Evolutionary conservation across 2,329 filamentous ascomycete genomes (phyloP).

Genomic region (Chrysoporthe deuterocubensis): DNA sequence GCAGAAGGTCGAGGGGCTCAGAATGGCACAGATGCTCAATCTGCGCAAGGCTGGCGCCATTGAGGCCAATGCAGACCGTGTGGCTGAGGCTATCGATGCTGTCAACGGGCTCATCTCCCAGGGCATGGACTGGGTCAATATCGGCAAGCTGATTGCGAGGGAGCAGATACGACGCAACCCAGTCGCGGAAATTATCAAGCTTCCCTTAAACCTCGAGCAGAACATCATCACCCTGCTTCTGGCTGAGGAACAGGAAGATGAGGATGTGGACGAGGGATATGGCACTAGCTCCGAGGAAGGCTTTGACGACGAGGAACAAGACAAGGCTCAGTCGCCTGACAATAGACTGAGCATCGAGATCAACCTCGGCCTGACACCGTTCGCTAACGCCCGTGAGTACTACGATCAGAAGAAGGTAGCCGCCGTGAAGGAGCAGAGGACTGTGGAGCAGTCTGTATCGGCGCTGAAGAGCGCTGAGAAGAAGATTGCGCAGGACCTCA

Average conservation of each 20-base stretch:
- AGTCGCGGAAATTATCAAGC: conserved; percentile 83
- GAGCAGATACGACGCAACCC: conserved; percentile 82
- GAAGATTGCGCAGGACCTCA: conserved; percentile 84
- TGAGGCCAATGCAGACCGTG: conserved; percentile 85
- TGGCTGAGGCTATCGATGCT: conserved; percentile 90
- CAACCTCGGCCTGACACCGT: conserved; percentile 79
- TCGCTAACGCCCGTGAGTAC: conserved; percentile 89
- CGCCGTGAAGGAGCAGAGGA: conserved; percentile 86
- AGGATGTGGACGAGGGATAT: conserved; percentile 52
- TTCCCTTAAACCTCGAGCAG: conserved; percentile 88
- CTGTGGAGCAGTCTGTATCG: conserved; percentile 75
- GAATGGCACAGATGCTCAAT: conserved; percentile 81
- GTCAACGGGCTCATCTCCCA: conserved; percentile 90
- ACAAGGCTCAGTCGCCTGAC: conserved; percentile 49
- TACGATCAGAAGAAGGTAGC: conserved; percentile 87
- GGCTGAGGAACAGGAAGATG: conserved; percentile 63
- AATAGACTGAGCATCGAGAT: conserved; percentile 77
- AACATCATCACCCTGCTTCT: conserved; percentile 84
- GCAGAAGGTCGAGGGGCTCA: conserved; percentile 81
- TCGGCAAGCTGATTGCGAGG: conserved; percentile 83
- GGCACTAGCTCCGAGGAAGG: conserved; percentile 66
- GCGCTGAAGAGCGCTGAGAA: conserved; percentile 89
- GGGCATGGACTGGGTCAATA: conserved; percentile 97
- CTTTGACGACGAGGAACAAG: conserved; percentile 41
- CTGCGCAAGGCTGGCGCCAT: conserved; percentile 88